Evolutionary conservation across 331 rosid genomes (phyloP).

Genomic region (Malus hybrid): DNA sequence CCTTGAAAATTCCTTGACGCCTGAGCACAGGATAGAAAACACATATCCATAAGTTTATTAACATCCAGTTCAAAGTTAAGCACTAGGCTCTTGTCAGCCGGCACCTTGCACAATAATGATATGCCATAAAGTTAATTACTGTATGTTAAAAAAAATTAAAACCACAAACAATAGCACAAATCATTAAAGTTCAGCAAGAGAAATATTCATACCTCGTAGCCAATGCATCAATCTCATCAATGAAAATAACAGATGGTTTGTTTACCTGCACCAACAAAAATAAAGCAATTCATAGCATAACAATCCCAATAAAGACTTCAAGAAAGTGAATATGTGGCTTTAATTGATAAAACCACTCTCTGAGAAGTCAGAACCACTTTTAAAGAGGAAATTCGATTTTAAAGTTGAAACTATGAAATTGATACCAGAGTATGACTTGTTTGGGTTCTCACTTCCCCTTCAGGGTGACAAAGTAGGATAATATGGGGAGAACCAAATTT

Average conservation of each 20-base stretch:
- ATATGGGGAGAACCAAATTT: background rate
- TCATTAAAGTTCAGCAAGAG: background rate
- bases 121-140: background rate
- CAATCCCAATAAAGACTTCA: conserved; percentile 2
- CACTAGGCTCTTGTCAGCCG: background rate
- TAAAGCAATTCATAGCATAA: background rate
- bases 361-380: background rate
- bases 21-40: conserved; percentile 41
- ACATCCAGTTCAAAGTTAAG: background rate
- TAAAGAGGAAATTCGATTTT: background rate
- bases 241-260: conserved; percentile 93
- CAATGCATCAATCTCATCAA: conserved; percentile 97
- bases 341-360: background rate
- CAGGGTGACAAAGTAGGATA: background rate
- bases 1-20: conserved; percentile 97
- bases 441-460: background rate
- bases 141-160: conserved; percentile 1
- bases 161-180: background rate
- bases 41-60: background rate
- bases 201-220: conserved; percentile 64
- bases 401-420: background rate
- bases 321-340: conserved; percentile 8
- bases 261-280: conserved; percentile 70
- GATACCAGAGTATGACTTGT: background rate
- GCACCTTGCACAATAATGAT: background rate